Evolutionary conservation across 352 stramenopile species (phyloP).

Genomic region (Phytophthora citrophthora): DNA sequence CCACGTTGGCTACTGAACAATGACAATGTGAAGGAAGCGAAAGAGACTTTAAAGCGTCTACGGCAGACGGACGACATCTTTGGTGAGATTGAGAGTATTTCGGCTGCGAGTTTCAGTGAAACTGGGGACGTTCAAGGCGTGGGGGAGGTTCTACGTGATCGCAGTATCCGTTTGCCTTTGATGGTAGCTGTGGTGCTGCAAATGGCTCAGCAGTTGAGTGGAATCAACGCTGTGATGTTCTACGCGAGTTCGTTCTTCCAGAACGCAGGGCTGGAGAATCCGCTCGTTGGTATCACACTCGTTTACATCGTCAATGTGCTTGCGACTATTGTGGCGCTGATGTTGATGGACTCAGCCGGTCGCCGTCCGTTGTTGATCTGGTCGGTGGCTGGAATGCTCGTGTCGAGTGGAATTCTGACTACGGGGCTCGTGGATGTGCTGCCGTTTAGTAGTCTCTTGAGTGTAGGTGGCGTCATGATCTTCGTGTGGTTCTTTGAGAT

Average conservation of each 20-base stretch:
- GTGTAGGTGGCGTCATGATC: conserved; percentile 68
- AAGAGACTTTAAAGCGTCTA: conserved; percentile 52
- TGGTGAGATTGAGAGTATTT: conserved; percentile 77
- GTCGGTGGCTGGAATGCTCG: conserved; percentile 68
- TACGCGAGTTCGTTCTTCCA: conserved; percentile 80
- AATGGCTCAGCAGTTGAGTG: conserved; percentile 70
- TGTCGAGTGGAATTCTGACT: conserved; percentile 64
- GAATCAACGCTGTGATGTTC: conserved; percentile 85
- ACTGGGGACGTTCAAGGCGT: conserved; percentile 54
- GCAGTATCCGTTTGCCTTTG: conserved; percentile 57
- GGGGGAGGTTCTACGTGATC: conserved; percentile 57
- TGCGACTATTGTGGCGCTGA: conserved; percentile 68
- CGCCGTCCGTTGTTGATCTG: conserved; percentile 69
- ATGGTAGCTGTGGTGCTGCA: conserved; percentile 73
- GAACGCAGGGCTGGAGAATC: conserved; percentile 64
- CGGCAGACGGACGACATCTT: conserved; percentile 64
- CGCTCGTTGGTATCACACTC: conserved; percentile 62
- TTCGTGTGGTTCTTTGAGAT: conserved; percentile 84
- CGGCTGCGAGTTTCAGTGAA: conserved; percentile 63
- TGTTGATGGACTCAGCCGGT: conserved; percentile 75
- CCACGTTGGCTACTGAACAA: conserved; percentile 73
- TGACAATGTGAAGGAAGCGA: conserved; percentile 60
- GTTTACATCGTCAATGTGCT: conserved; percentile 76
- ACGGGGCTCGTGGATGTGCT: conserved; percentile 60
- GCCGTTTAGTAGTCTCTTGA: conserved; percentile 54